These are phyloP conservation scores for Didymella keratinophila DNA, from an alignment of 2,329 filamentous ascomycete species.

Conservation along the genomic window DNA sequence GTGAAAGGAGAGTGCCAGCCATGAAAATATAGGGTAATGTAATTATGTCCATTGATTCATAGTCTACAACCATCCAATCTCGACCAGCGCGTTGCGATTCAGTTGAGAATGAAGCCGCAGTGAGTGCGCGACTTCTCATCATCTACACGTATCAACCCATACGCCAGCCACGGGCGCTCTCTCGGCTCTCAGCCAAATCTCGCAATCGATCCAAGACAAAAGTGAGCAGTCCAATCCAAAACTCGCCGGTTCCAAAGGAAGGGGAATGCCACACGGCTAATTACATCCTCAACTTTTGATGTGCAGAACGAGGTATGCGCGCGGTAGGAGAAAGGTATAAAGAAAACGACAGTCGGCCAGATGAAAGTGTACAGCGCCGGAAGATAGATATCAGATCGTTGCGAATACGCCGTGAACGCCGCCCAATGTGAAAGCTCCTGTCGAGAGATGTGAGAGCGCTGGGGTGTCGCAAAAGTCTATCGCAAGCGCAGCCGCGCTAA, in stretches of 20 bases:
- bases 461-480: constrained; percentile 36
- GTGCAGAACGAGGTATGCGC: constrained; percentile 32
- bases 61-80: constrained; percentile 23
- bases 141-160: constrained; percentile 18
- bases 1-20: not conserved
- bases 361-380: constrained; percentile 22
- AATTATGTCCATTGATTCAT: constrained; percentile 22
- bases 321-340: constrained; percentile 23
- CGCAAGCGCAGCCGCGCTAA: constrained; percentile 29
- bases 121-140: constrained; percentile 14
- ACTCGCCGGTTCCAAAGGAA: constrained; percentile 10
- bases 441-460: constrained; percentile 25
- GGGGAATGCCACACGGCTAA: constrained; percentile 28
- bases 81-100: constrained; percentile 24
- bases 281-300: constrained; percentile 40
- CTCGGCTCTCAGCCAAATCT: constrained; percentile 4
- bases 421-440: constrained; percentile 39
- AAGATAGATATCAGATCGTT: constrained; percentile 17
- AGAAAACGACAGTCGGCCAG: constrained; percentile 25
- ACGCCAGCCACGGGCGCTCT: constrained; percentile 13
- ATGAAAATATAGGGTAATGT: not conserved
- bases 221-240: constrained; percentile 13
- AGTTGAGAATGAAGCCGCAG: constrained; percentile 18
- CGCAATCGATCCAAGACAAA: constrained; percentile 16
- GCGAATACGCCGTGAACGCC: constrained; percentile 43